Evolutionary conservation across 257 asterid species (phyloP), one percentile per base, ranked within the genome.

Genomic region (Cruciata laevipes): DNA sequence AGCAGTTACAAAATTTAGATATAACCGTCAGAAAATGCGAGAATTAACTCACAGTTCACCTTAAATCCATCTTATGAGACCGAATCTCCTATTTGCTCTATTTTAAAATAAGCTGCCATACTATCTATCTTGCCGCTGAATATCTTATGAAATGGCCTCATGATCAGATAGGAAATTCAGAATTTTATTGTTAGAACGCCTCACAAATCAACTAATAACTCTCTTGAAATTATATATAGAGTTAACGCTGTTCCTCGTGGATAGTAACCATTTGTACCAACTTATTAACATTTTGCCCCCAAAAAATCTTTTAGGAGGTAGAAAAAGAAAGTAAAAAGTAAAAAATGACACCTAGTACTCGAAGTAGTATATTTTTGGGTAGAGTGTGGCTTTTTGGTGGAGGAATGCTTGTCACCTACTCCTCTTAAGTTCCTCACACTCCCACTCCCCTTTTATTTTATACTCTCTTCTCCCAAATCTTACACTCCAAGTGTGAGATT

Each of bases 391-490:
- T 69, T 68, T 76, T 78, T 76, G 71, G 69, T 76, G 74, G 84
- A 73, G 61, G 81, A 78, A 78, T 81, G 83, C 84, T 82, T 78
- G 86, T 84, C 77, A 82, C 83, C 89, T 80, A 80, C 89, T 82
- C 84, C 74, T 78, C 77, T 76, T 77, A 57, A 68, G 74, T 65
- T 66, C 70, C 74, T 74, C 79, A 51, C 73, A 74, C 69, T 47
- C 56, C 25, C 14, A 8, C 56, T 23, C 47, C 62, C 18, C 78
- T 58, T 61, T 56, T 59, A 17, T 37, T 32, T 56, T 77, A 38
- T n/a, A 27, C 64, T 10, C 55, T 59, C 44, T n/a, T n/a, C 49
- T 71, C 61, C 63, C 81, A 70, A 76, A 47, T 57, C 74, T 64
- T 81, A 6, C 27, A 18, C 60, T 21, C 35, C 25, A 51, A 11